A percentile compares a stretch with the other conserved stretches of the same genome.
Evolutionary conservation across 2,329 filamentous ascomycete species (phyloP).

Genomic region (Exophiala aquamarina): DNA sequence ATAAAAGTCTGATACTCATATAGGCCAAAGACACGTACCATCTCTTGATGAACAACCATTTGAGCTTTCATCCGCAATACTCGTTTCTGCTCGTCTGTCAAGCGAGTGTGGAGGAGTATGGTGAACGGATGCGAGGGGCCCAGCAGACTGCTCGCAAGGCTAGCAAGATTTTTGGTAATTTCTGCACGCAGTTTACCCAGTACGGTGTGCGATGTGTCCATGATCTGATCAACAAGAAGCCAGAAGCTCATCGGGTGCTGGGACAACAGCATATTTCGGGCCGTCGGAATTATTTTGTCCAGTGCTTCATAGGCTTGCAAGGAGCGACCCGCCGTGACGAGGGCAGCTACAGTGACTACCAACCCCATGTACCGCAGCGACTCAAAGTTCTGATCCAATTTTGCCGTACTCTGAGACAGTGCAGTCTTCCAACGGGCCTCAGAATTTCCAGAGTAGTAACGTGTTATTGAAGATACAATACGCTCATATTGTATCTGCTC

Average conservation of each 20-base stretch:
- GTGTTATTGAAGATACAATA: constrained; percentile 2
- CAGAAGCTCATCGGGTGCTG: constrained; percentile 11
- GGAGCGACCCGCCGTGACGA: constrained; percentile 7
- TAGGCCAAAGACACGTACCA: constrained; percentile 4
- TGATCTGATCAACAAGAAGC: constrained; percentile 6
- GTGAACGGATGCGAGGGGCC: constrained; percentile 10
- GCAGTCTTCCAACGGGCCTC: constrained; percentile 7
- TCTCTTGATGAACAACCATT: constrained; percentile 2
- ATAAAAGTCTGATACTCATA: constrained; percentile 9
- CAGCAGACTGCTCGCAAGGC: constrained; percentile 1
- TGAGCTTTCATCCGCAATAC: constrained; percentile 5
- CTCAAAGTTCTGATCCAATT: background rate
- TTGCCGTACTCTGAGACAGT: constrained; percentile 1
- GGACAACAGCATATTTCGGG: constrained; percentile 3
- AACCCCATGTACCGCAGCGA: background rate
- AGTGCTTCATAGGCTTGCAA: constrained; percentile 2
- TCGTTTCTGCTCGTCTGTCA: constrained; percentile 7
- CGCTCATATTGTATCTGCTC: constrained; percentile 6
- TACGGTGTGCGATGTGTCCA: constrained; percentile 9
- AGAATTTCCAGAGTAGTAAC: constrained; percentile 7
- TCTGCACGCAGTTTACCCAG: constrained; percentile 2
- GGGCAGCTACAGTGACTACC: constrained; percentile 4
- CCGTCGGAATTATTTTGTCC: constrained; percentile 1
- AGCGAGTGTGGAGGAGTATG: constrained; percentile 6
- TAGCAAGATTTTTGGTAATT: background rate